Percentiles rank a stretch among this genome's conserved stretches.
phyloP scores from a whole-genome alignment of 441 rosid genomes.

The Pelargonium myrrhifolium region DNA sequence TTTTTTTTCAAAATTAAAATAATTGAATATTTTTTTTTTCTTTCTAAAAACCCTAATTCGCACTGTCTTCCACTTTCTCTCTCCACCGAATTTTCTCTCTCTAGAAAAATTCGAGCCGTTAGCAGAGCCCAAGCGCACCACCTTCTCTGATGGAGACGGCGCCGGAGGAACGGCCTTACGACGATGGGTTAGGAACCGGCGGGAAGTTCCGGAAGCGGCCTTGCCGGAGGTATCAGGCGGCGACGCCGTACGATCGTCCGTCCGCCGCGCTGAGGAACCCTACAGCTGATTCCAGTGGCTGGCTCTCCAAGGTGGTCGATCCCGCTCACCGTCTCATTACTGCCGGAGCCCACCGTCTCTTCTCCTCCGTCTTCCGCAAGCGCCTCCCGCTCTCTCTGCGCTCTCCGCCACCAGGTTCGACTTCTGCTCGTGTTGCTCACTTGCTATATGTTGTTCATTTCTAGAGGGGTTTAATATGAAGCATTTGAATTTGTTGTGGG shows the following conservation, averaged over 20 bases:
- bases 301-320: conserved; percentile 85
- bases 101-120: not conserved
- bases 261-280: conserved; percentile 38
- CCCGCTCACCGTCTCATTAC: conserved; percentile 78
- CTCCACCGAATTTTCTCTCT: not conserved
- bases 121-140: not conserved
- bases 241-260: conserved; percentile 80
- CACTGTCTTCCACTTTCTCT: not conserved
- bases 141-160: conserved; percentile 53
- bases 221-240: conserved; percentile 32
- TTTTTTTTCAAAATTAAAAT: not conserved
- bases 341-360: conserved; percentile 65
- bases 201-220: conserved; percentile 75
- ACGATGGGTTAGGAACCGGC: conserved; percentile 50
- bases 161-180: conserved; percentile 47
- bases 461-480: not conserved
- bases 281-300: conserved; percentile 35
- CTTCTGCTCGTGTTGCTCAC: not conserved
- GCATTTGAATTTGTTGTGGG: not conserved
- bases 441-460: not conserved
- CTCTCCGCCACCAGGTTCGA: conserved; percentile 22
- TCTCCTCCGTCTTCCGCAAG: conserved; percentile 62
- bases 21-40: too few species aligned
- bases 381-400: conserved; percentile 50
- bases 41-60: not conserved